Conservation (phyloP, 768 basidiomycete species). For the Psilocybe sp. region DNA sequence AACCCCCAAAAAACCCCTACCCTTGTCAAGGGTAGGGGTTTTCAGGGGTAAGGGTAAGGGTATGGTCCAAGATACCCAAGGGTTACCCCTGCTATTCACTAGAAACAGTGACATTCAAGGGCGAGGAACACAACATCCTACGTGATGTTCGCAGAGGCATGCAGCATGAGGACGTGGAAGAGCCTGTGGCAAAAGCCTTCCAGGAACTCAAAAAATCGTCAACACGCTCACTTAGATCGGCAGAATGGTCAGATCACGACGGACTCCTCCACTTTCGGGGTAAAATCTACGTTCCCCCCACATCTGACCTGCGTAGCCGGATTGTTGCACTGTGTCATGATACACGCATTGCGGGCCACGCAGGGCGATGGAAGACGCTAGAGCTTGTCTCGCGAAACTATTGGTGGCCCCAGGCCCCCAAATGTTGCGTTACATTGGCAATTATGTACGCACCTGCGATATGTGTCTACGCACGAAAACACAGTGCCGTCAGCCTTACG, state of each 20-base stretch:
- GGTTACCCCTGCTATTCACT: neutral
- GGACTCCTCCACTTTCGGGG: conserved; percentile 14
- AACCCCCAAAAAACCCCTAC: too few species aligned
- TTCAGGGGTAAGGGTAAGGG: too few species aligned
- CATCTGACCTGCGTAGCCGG: conserved; percentile 1
- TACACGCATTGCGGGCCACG: conserved; percentile 25
- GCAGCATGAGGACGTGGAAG: neutral
- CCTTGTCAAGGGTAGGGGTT: too few species aligned
- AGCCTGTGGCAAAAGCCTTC: neutral
- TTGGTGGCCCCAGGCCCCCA: conserved; percentile 21
- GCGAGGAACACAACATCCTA: neutral
- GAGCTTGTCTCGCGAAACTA: conserved; percentile 18
- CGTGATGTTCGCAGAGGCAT: conserved; percentile 1
- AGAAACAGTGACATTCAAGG: too few species aligned
- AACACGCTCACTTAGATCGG: neutral
- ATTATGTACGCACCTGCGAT: neutral
- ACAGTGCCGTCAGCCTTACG: conserved; percentile 1
- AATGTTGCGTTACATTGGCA: conserved; percentile 16
- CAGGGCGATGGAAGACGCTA: conserved; percentile 11
- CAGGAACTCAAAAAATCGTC: neutral
- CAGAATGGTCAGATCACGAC: neutral
- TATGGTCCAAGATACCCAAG: neutral
- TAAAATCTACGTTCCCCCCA: conserved; percentile 6
- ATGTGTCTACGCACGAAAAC: neutral
- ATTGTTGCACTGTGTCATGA: conserved; percentile 12